Percentiles rank a stretch among this genome's conserved stretches.
These are phyloP conservation scores for Agrostemma githago DNA, from an alignment of 148 eudicot species.

Conservation along the genomic window DNA sequence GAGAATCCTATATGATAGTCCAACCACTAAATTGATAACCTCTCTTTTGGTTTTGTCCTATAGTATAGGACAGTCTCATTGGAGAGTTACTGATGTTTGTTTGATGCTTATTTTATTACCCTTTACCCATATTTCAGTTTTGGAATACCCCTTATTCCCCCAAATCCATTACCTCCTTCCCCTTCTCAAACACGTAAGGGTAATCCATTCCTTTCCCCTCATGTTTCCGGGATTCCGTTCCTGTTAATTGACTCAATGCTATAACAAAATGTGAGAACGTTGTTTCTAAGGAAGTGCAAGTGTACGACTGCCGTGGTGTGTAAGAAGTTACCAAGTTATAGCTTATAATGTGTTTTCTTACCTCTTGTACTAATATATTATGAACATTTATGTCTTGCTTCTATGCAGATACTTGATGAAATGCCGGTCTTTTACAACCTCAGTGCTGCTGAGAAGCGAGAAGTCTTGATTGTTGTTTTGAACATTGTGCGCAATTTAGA, in stretches of 20 bases:
- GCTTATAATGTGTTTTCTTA: neutral
- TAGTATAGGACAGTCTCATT: too few species aligned
- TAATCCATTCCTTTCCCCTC: too few species aligned
- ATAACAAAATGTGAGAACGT: neutral
- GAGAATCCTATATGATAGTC: too few species aligned
- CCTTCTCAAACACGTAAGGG: too few species aligned
- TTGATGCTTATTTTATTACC: too few species aligned
- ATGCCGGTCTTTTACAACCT: slow-evolving; percentile 99
- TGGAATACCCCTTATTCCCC: too few species aligned
- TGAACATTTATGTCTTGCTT: neutral
- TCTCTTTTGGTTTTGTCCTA: too few species aligned
- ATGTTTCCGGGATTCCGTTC: too few species aligned
- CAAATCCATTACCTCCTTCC: too few species aligned
- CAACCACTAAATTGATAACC: too few species aligned
- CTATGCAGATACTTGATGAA: slow-evolving; percentile 90
- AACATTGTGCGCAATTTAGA: slow-evolving; percentile 95
- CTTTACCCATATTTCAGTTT: too few species aligned
- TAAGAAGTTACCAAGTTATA: neutral
- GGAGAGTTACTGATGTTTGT: too few species aligned
- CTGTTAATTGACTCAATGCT: neutral
- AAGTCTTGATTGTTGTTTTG: slow-evolving; percentile 75
- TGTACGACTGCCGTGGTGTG: neutral
- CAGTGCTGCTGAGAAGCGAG: slow-evolving; percentile 86
- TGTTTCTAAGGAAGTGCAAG: neutral
- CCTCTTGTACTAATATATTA: neutral